A percentile compares a stretch with the other conserved stretches of the same genome.
Conservation (phyloP, 2,329 filamentous ascomycete species). For the Scolecobasidium constrictum region DNA sequence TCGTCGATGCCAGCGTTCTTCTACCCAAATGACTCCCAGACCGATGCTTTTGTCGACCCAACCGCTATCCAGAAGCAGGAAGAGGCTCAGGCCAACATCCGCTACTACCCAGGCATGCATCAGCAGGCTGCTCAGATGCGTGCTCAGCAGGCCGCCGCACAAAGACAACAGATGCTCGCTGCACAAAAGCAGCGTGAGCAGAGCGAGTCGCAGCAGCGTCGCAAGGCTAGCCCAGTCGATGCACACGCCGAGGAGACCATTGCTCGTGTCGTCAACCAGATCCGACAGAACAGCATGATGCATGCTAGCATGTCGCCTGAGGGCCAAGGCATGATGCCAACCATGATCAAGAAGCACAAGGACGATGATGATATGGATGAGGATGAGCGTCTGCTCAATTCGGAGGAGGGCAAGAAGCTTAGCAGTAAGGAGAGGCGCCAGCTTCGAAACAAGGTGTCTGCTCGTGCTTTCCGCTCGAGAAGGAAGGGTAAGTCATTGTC, state of each 20-base stretch:
- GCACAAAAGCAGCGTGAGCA: conserved; percentile 38
- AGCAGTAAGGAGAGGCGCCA: conserved; percentile 94
- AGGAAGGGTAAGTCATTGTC: conserved; percentile 70
- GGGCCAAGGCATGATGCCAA: conserved; percentile 40
- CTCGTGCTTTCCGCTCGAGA: conserved; percentile 91
- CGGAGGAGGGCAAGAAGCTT: conserved; percentile 98
- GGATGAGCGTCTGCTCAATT: conserved; percentile 86
- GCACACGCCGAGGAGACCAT: conserved; percentile 72
- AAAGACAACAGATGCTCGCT: conserved; percentile 25
- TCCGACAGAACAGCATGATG: conserved; percentile 62
- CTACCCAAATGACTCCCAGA: conserved; percentile 38
- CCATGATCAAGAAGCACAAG: conserved; percentile 69
- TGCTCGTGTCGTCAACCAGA: conserved; percentile 81
- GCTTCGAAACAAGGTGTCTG: conserved; percentile 97
- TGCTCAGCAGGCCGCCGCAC: conserved; percentile 61
- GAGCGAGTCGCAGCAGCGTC: conserved; percentile 31
- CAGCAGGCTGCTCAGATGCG: conserved; percentile 58
- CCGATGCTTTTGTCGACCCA: conserved; percentile 56
- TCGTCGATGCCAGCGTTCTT: conserved; percentile 37
- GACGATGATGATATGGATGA: conserved; percentile 97
- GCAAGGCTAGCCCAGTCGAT: conserved; percentile 24
- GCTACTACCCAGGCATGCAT: conserved; percentile 89
- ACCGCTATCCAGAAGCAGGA: conserved; percentile 59
- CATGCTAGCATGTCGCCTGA: conserved; percentile 34
- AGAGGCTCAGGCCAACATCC: conserved; percentile 45